A percentile compares a stretch with the other conserved stretches of the same genome.
These are phyloP conservation scores for Aspergillus sp. DNA, from an alignment of 2,329 filamentous ascomycete species.

Conservation along the genomic window DNA sequence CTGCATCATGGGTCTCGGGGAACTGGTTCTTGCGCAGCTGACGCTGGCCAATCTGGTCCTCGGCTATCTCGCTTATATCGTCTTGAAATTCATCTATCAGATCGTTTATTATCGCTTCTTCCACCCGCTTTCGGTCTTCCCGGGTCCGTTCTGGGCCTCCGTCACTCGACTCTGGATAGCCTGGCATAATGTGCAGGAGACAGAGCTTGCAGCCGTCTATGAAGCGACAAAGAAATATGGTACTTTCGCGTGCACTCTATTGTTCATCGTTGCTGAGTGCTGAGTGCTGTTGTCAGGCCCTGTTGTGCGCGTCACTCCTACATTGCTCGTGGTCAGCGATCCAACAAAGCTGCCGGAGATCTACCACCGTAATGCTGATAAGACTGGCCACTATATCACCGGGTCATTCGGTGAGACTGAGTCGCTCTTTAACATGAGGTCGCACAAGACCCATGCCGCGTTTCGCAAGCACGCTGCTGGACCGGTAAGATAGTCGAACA, in stretches of 20 bases:
- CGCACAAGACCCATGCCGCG: slow-evolving; percentile 50
- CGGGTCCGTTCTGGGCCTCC: slow-evolving; percentile 56
- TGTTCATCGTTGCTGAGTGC: too few relatives aligned
- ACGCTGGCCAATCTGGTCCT: slow-evolving; percentile 27
- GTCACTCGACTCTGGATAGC: slow-evolving; percentile 57
- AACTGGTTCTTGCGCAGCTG: slow-evolving; percentile 25
- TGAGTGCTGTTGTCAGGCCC: slow-evolving; percentile 37
- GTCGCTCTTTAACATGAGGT: slow-evolving; percentile 59
- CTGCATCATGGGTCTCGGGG: slow-evolving; percentile 26
- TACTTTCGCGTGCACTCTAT: slow-evolving; percentile 18
- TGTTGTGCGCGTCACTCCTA: slow-evolving; percentile 55
- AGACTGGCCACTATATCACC: slow-evolving; percentile 60
- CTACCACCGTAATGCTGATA: slow-evolving; percentile 57
- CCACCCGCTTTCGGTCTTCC: slow-evolving; percentile 53
- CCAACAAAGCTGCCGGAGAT: slow-evolving; percentile 56
- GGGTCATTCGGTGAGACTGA: slow-evolving; percentile 58
- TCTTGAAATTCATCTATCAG: slow-evolving; percentile 30
- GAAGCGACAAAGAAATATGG: slow-evolving; percentile 52
- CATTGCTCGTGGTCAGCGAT: slow-evolving; percentile 54
- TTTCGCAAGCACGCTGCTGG: slow-evolving; percentile 57
- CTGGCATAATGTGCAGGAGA: slow-evolving; percentile 51
- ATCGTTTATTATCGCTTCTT: slow-evolving; percentile 49
- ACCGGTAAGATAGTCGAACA: slow-evolving; percentile 32
- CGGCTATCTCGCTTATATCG: slow-evolving; percentile 24
- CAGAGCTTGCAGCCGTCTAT: slow-evolving; percentile 45